Conservation (phyloP, 2,329 filamentous ascomycete species). For the Sporothrix globosa region DNA sequence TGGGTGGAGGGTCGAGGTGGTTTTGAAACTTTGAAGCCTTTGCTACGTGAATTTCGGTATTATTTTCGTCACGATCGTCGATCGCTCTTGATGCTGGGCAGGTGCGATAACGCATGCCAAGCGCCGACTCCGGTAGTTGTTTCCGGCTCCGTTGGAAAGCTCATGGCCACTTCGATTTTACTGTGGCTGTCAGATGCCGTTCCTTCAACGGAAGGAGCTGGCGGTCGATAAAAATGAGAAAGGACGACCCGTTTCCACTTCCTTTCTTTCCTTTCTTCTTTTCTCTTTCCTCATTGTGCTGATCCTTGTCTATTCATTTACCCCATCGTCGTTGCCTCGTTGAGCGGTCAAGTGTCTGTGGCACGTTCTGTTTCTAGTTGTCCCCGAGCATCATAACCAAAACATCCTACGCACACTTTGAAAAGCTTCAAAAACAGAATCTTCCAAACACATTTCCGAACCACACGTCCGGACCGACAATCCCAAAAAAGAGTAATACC, state of each 20-base stretch:
- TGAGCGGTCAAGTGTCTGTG: not conserved
- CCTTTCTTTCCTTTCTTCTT: not conserved
- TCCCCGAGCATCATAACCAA: not conserved
- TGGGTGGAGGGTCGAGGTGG: not conserved
- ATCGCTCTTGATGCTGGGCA: not conserved
- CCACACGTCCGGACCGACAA: not conserved
- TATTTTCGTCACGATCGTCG: slow-evolving; percentile 10
- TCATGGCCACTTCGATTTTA: not conserved
- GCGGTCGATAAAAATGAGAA: slow-evolving; percentile 9
- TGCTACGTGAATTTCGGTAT: not conserved
- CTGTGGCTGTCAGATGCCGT: not conserved
- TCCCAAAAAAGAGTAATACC: not conserved
- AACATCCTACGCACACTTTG: not conserved
- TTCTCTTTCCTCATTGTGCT: not conserved
- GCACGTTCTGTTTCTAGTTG: slow-evolving; percentile 11
- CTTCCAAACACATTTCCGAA: not conserved
- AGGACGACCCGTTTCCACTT: not conserved
- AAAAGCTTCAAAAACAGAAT: slow-evolving; percentile 13
- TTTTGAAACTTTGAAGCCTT: not conserved
- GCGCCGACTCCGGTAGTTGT: not conserved
- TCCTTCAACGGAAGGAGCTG: not conserved
- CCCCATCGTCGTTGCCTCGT: slow-evolving; percentile 5
- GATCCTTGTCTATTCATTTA: not conserved
- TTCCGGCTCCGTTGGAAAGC: slow-evolving; percentile 3
- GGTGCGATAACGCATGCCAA: not conserved